A percentile compares a stretch with the other conserved stretches of the same genome.
These are phyloP conservation scores for Globisporangium megalacanthum DNA, from an alignment of 352 stramenopile species.

Conservation along the genomic window DNA sequence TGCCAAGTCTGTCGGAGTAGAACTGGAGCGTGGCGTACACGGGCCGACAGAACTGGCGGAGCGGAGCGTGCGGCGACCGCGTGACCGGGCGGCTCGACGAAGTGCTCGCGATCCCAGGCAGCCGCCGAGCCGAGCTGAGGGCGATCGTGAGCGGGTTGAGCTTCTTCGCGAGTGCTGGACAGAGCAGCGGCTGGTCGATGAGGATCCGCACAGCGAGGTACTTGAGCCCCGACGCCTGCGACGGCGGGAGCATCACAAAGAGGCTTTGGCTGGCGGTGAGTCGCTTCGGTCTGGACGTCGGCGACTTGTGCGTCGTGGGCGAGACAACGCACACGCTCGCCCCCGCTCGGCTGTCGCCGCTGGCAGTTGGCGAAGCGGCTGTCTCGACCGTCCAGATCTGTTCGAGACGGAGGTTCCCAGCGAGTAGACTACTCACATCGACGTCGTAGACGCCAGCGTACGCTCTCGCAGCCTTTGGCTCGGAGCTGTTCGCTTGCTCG, in stretches of 20 bases:
- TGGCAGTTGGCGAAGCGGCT: background rate
- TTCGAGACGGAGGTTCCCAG: constrained; percentile 30
- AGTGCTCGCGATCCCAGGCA: constrained; percentile 41
- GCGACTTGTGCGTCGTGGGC: constrained; percentile 2
- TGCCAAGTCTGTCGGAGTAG: constrained; percentile 30
- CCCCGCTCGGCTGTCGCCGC: background rate
- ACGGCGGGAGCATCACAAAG: constrained; percentile 17
- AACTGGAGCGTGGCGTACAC: constrained; percentile 53
- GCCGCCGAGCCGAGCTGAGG: constrained; percentile 26
- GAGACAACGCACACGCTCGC: background rate
- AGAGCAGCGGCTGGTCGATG: constrained; percentile 46
- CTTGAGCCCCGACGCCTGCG: constrained; percentile 21
- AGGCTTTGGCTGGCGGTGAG: constrained; percentile 17
- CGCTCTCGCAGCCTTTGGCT: constrained; percentile 18
- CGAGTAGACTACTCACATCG: constrained; percentile 50
- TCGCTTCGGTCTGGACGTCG: constrained; percentile 4
- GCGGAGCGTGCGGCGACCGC: constrained; percentile 30
- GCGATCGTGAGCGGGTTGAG: constrained; percentile 71
- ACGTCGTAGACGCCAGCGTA: constrained; percentile 56
- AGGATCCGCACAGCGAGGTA: constrained; percentile 45
- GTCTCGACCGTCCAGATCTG: constrained; percentile 27
- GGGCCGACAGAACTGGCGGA: constrained; percentile 44
- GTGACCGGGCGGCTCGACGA: constrained; percentile 9
- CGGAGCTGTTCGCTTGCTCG: background rate
- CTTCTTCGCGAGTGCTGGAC: constrained; percentile 24